Conservation (phyloP, 176 grass and related monocot species). For the Elaeis guineensis region DNA sequence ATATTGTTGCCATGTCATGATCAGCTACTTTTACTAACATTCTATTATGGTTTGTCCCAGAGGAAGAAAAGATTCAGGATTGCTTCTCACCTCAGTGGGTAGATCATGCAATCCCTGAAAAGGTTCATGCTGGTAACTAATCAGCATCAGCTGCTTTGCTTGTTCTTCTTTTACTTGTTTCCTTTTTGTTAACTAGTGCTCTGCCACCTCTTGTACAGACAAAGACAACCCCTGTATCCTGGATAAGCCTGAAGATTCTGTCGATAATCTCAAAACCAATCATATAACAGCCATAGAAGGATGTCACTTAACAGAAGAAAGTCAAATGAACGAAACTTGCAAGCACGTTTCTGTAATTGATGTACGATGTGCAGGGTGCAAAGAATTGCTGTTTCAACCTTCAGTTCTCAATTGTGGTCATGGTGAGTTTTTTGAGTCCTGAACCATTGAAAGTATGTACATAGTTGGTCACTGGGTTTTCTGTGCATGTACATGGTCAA, state of each 20-base stretch:
- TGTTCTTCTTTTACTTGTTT: too few relatives aligned
- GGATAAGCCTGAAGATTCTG: conserved; percentile 22
- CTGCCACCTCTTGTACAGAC: too few relatives aligned
- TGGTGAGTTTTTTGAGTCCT: conserved; percentile 42
- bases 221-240: not conserved
- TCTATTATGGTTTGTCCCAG: conserved; percentile 19
- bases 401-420: conserved; percentile 95
- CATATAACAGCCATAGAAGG: conserved; percentile 15
- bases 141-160: not conserved
- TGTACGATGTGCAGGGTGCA: conserved; percentile 56
- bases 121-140: conserved; percentile 41
- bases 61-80: conserved; percentile 40
- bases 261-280: conserved; percentile 17
- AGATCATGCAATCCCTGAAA: conserved; percentile 23
- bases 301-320: conserved; percentile 9
- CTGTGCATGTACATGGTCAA: not conserved
- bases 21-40: too few relatives aligned
- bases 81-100: conserved; percentile 65
- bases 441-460: too few relatives aligned
- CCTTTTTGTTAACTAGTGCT: too few relatives aligned
- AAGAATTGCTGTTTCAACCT: conserved; percentile 61
- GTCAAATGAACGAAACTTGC: conserved; percentile 6
- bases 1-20: too few relatives aligned
- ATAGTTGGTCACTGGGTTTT: conserved; percentile 8
- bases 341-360: conserved; percentile 53